phyloP scores from a whole-genome alignment of 1,139 yeast genomes.

The Pneumocystis carinii region DNA sequence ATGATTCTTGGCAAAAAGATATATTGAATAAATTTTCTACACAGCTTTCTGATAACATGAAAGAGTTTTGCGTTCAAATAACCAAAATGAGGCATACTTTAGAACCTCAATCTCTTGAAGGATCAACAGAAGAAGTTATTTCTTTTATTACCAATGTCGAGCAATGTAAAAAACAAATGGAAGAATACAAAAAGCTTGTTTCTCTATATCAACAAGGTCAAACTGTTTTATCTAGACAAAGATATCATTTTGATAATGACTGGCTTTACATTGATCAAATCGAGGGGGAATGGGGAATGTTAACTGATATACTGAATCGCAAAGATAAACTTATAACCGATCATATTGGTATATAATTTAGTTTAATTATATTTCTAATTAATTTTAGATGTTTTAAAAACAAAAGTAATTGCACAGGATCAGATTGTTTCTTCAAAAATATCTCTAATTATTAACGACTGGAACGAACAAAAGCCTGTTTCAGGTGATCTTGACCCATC shows the following conservation, averaged over 20 bases:
- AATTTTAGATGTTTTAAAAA: slow-evolving; percentile 11
- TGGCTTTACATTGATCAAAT: slow-evolving; percentile 58
- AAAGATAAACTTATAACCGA: slow-evolving; percentile 21
- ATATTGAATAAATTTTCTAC: slow-evolving; percentile 34
- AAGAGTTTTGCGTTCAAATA: slow-evolving; percentile 21
- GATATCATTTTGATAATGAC: slow-evolving; percentile 36
- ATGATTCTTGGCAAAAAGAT: slow-evolving; percentile 43
- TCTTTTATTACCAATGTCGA: slow-evolving; percentile 26
- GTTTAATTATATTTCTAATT: background rate
- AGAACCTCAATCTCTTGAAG: slow-evolving; percentile 25
- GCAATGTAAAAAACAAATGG: slow-evolving; percentile 18
- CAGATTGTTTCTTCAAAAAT: slow-evolving; percentile 31
- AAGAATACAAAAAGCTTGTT: slow-evolving; percentile 24
- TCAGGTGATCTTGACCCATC: slow-evolving; percentile 34
- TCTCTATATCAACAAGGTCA: slow-evolving; percentile 31
- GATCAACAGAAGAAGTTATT: slow-evolving; percentile 28
- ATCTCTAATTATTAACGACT: slow-evolving; percentile 28
- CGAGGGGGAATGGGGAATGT: slow-evolving; percentile 34
- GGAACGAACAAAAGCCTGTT: slow-evolving; percentile 40
- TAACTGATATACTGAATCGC: slow-evolving; percentile 31
- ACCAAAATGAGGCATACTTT: slow-evolving; percentile 22
- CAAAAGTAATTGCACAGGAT: slow-evolving; percentile 14
- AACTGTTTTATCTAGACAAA: slow-evolving; percentile 29
- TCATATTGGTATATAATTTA: slow-evolving; percentile 11
- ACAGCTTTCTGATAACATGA: slow-evolving; percentile 23